Conservation (phyloP, 2,329 filamentous ascomycete genomes). For the Thielaviopsis musarum region DNA sequence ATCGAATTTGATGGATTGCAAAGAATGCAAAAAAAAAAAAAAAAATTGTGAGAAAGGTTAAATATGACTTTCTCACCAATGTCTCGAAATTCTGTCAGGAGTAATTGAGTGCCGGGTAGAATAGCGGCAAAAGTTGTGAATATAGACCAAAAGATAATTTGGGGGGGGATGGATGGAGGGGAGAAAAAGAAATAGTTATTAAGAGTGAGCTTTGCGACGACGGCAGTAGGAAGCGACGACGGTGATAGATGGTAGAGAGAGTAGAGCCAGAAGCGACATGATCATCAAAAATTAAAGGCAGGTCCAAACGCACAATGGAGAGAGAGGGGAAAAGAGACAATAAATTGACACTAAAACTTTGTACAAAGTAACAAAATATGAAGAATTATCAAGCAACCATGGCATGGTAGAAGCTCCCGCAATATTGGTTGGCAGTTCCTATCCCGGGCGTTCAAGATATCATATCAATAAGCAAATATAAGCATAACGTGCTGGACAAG, state of each 20-base stretch:
- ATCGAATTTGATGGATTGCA: not conserved
- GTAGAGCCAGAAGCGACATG: conserved; percentile 6
- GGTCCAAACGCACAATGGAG: not conserved
- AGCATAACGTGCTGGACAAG: too few relatives aligned
- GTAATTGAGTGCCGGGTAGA: not conserved
- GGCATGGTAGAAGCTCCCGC: too few relatives aligned
- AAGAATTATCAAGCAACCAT: too few relatives aligned
- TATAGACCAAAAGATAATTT: not conserved
- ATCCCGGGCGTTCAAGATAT: too few relatives aligned
- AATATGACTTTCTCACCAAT: not conserved
- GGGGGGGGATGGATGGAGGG: not conserved
- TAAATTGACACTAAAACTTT: not conserved
- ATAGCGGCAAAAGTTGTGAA: not conserved
- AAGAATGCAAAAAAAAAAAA: not conserved
- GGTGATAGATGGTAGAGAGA: not conserved
- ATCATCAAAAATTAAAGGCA: conserved; percentile 2
- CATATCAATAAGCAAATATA: too few relatives aligned
- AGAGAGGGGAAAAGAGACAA: not conserved
- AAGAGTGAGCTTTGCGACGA: not conserved
- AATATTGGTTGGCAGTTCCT: too few relatives aligned
- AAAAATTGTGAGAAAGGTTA: not conserved
- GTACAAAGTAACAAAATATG: not conserved
- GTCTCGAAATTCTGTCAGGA: not conserved
- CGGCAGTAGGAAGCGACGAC: not conserved
- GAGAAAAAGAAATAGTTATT: not conserved